A percentile compares a stretch with the other conserved stretches of the same genome.
These are phyloP conservation scores for Coprinellus aureogranulatus DNA, from an alignment of 768 basidiomycete species.

Conservation along the genomic window DNA sequence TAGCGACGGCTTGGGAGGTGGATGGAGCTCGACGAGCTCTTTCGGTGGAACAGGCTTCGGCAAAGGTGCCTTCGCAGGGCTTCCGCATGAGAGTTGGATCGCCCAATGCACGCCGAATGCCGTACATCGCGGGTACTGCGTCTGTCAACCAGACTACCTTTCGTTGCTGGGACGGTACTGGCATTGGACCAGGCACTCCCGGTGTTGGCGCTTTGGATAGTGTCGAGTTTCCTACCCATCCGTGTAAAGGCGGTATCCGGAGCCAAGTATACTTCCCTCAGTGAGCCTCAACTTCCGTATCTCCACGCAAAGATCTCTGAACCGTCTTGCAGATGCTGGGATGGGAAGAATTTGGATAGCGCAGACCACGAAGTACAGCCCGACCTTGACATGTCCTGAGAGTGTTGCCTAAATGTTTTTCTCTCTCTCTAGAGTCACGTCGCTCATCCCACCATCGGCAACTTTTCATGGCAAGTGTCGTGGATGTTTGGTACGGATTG, in stretches of 20 bases:
- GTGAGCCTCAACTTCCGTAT: not conserved
- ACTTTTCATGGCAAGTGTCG: not conserved
- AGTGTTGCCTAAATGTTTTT: not conserved
- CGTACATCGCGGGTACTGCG: not conserved
- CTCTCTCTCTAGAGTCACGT: slow-evolving; percentile 2
- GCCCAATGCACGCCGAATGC: not conserved
- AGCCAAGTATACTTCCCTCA: slow-evolving; percentile 10
- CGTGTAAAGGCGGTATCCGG: slow-evolving; percentile 6
- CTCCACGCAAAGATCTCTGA: no score
- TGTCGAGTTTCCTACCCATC: not conserved
- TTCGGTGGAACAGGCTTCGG: slow-evolving; percentile 53
- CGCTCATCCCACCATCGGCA: slow-evolving; percentile 6
- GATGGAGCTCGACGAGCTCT: slow-evolving; percentile 62
- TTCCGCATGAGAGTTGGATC: slow-evolving; percentile 10
- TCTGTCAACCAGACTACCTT: slow-evolving; percentile 11
- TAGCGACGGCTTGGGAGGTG: slow-evolving; percentile 39
- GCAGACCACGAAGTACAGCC: slow-evolving; percentile 2
- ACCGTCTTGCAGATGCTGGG: slow-evolving; percentile 2
- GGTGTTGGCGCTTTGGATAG: slow-evolving; percentile 6
- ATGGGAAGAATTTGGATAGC: slow-evolving; percentile 9
- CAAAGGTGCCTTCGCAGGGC: slow-evolving; percentile 48
- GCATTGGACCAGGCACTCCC: slow-evolving; percentile 10
- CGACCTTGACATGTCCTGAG: not conserved
- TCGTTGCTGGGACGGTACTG: slow-evolving; percentile 11
- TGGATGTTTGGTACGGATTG: slow-evolving; percentile 10